Evolutionary conservation across 768 basidiomycete genomes (phyloP).

Genomic region (Suillus cothurnatus): DNA sequence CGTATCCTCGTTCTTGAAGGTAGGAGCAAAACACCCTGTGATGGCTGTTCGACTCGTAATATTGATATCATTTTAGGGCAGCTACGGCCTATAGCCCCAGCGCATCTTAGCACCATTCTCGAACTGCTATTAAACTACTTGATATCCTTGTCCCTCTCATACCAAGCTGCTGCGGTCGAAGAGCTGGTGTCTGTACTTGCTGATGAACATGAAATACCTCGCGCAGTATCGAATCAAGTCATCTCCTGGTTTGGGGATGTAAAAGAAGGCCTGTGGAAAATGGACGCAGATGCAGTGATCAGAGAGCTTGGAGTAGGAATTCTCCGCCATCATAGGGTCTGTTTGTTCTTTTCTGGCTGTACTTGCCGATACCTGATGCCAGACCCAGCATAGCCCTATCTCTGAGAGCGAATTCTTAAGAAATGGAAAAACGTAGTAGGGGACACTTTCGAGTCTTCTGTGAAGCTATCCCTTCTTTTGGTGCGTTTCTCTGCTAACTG

Average conservation of each 20-base stretch:
- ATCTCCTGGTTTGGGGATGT: slow-evolving; percentile 83
- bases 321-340: slow-evolving; percentile 61
- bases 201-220: slow-evolving; percentile 71
- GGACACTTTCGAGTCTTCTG: slow-evolving; percentile 66
- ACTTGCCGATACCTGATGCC: background rate
- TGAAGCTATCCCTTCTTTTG: slow-evolving; percentile 68
- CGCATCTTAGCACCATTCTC: slow-evolving; percentile 70
- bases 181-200: slow-evolving; percentile 62
- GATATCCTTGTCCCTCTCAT: slow-evolving; percentile 59
- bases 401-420: slow-evolving; percentile 54
- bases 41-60: slow-evolving; percentile 1
- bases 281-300: slow-evolving; percentile 63
- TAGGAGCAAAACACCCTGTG: slow-evolving; percentile 27
- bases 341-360: background rate
- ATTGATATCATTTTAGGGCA: slow-evolving; percentile 44
- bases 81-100: slow-evolving; percentile 71
- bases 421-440: slow-evolving; percentile 79
- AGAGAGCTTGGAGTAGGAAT: slow-evolving; percentile 79
- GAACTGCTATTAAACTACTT: slow-evolving; percentile 75
- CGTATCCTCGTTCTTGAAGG: slow-evolving; percentile 77
- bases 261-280: slow-evolving; percentile 58
- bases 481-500: slow-evolving; percentile 40
- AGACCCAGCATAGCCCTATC: slow-evolving; percentile 59
- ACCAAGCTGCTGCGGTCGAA: slow-evolving; percentile 55
- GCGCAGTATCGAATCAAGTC: slow-evolving; percentile 63